phyloP scores from a whole-genome alignment of 345 rosid genomes.

The Iberis pinnata region DNA sequence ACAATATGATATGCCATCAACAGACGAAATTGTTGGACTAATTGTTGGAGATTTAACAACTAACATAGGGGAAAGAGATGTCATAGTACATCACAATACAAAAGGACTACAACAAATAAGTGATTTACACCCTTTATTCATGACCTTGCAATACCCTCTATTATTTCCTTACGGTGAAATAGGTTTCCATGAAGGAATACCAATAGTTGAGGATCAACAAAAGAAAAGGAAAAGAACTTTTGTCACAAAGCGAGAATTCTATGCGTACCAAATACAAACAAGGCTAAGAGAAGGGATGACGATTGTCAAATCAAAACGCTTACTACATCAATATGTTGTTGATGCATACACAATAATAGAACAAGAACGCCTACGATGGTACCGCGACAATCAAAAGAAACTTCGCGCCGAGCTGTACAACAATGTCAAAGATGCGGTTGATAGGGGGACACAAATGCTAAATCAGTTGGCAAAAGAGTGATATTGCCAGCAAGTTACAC shows the following conservation, averaged over 20 bases:
- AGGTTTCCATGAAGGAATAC: background rate
- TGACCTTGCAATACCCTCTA: background rate
- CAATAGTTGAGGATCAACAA: too few relatives aligned
- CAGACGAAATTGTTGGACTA: background rate
- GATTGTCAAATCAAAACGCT: background rate
- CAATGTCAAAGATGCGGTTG: background rate
- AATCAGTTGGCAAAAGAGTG: background rate
- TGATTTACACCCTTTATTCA: background rate
- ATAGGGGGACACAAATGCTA: background rate
- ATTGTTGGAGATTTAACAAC: background rate
- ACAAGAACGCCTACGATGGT: background rate
- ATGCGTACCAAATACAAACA: background rate
- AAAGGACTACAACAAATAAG: background rate
- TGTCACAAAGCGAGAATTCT: background rate
- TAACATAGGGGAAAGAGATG: background rate
- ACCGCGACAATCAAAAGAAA: background rate
- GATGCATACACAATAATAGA: background rate
- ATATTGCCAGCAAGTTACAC: background rate
- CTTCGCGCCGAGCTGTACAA: background rate
- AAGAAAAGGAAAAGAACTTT: background rate
- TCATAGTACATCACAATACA: background rate
- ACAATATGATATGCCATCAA: background rate
- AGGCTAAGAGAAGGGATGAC: background rate
- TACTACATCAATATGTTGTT: background rate
- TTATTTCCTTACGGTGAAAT: background rate